Conservation (phyloP, 169 alveolate species). For the Plasmodium coatneyi region DNA sequence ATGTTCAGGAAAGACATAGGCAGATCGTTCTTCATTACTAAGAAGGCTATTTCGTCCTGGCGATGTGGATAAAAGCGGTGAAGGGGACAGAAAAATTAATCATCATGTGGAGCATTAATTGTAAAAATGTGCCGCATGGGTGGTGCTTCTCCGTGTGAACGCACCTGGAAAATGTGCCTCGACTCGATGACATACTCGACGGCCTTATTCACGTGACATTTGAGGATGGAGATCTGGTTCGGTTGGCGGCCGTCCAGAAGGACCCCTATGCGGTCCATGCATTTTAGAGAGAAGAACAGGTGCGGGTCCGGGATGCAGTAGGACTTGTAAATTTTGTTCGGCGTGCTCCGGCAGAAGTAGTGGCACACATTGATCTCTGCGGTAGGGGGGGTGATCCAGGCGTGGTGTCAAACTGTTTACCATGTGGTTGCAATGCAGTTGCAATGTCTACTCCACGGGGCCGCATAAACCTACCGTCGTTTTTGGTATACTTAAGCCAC, state of each 20-base stretch:
- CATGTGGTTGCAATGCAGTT: not conserved
- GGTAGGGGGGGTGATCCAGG: not conserved
- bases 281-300: slow-evolving; percentile 20
- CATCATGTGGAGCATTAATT: not conserved
- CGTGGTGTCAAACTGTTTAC: not conserved
- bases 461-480: slow-evolving; percentile 20
- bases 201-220: slow-evolving; percentile 39
- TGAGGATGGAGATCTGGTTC: slow-evolving; percentile 23
- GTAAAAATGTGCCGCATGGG: not conserved
- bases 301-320: slow-evolving; percentile 10
- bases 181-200: slow-evolving; percentile 66
- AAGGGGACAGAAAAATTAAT: not conserved
- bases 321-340: slow-evolving; percentile 43
- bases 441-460: not conserved
- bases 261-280: not conserved
- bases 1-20: slow-evolving; percentile 64
- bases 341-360: slow-evolving; percentile 46
- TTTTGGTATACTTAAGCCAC: slow-evolving; percentile 51
- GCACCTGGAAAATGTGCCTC: slow-evolving; percentile 31
- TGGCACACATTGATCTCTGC: slow-evolving; percentile 42
- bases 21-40: slow-evolving; percentile 25
- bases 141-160: not conserved
- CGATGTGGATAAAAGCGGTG: not conserved
- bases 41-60: slow-evolving; percentile 59
- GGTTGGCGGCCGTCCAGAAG: slow-evolving; percentile 18